phyloP scores from a whole-genome alignment of 305 asterid species.

The Coffea humblotiana region DNA sequence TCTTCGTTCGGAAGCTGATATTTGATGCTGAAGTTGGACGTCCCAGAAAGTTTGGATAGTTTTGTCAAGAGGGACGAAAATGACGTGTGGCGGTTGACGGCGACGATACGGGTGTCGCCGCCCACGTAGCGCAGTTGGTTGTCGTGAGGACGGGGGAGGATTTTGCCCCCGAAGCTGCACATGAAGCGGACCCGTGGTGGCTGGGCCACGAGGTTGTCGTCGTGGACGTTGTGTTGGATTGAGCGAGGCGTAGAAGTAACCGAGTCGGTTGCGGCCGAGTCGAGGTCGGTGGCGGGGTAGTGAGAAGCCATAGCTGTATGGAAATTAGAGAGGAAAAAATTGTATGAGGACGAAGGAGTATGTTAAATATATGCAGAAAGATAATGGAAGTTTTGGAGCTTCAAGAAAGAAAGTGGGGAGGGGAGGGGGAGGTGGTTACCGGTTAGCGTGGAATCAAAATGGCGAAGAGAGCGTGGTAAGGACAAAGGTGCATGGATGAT shows the following conservation, averaged over 20 bases:
- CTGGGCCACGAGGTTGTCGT: conserved; percentile 24
- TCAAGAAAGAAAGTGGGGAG: too few species aligned
- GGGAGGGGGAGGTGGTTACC: conserved; percentile 19
- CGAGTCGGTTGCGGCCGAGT: conserved; percentile 56
- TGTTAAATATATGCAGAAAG: not conserved
- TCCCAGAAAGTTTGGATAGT: conserved; percentile 67
- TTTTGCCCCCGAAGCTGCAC: conserved; percentile 97
- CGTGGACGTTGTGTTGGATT: conserved; percentile 42
- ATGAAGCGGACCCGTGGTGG: conserved; percentile 69
- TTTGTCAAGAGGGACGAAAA: conserved; percentile 53
- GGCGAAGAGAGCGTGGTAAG: conserved; percentile 20
- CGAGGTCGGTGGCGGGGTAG: conserved; percentile 44
- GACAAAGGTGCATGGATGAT: conserved; percentile 6
- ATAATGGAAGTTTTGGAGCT: conserved; percentile 5
- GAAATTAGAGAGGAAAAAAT: not conserved
- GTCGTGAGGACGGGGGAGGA: conserved; percentile 89
- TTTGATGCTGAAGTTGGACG: conserved; percentile 56
- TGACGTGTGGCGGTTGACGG: conserved; percentile 64
- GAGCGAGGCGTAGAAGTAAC: conserved; percentile 79
- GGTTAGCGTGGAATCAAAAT: conserved; percentile 30
- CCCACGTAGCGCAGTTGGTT: conserved; percentile 96
- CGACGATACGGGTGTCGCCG: conserved; percentile 92
- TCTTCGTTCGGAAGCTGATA: conserved; percentile 96
- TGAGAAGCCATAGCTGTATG: conserved; percentile 46
- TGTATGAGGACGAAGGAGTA: not conserved